A percentile compares a stretch with the other conserved stretches of the same genome.
phyloP scores from a whole-genome alignment of 768 basidiomycete genomes.

The Sporobolomyces roseus region DNA sequence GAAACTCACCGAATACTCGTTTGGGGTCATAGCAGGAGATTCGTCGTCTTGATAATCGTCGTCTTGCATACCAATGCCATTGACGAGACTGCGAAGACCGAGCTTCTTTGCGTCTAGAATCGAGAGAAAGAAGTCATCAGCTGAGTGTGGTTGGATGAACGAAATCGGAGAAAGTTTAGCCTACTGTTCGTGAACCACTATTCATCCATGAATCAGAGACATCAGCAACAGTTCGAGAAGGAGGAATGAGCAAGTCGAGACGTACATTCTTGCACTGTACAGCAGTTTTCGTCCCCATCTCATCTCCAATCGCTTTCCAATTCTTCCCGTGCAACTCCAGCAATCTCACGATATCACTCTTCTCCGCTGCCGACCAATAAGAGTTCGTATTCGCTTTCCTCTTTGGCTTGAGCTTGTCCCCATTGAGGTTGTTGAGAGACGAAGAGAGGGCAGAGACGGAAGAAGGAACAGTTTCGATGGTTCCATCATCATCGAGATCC shows the following conservation, averaged over 20 bases:
- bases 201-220: background rate
- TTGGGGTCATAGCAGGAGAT: background rate
- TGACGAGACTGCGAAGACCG: constrained; percentile 39
- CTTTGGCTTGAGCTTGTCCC: constrained; percentile 26
- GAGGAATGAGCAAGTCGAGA: background rate
- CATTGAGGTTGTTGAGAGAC: too few relatives aligned
- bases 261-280: constrained; percentile 49
- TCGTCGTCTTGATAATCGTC: constrained; percentile 5
- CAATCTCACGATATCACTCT: constrained; percentile 57
- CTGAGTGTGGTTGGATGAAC: background rate
- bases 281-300: constrained; percentile 56
- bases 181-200: constrained; percentile 37
- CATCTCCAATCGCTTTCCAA: constrained; percentile 65
- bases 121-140: background rate
- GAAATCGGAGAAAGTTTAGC: background rate
- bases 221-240: background rate
- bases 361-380: constrained; percentile 67
- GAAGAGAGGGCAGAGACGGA: too few relatives aligned
- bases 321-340: constrained; percentile 64
- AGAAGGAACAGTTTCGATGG: constrained; percentile 10
- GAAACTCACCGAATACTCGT: background rate
- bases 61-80: background rate
- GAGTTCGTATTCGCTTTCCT: constrained; percentile 47
- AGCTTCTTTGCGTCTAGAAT: constrained; percentile 45
- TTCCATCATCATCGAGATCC: constrained; percentile 28